Evolutionary conservation across 2,329 filamentous ascomycete genomes (phyloP).

Genomic region (Epichloe gansuensis): DNA sequence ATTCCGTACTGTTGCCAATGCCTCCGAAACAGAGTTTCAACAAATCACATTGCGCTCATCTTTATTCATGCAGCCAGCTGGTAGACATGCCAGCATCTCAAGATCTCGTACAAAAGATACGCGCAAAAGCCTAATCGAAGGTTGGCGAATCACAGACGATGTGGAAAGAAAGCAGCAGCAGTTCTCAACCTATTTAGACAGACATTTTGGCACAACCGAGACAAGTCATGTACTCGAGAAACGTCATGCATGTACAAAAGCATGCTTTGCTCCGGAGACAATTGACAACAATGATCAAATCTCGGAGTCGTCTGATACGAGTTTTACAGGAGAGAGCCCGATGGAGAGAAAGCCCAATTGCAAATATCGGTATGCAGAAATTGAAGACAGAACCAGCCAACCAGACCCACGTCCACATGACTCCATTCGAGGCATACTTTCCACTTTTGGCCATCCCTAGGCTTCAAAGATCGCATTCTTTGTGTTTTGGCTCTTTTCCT

Average conservation of each 20-base stretch:
- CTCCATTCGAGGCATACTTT: slow-evolving; percentile 14
- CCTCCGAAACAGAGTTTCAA: neutral
- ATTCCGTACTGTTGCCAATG: too few relatives aligned
- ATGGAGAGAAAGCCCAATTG: neutral
- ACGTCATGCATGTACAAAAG: neutral
- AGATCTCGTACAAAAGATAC: slow-evolving; percentile 32
- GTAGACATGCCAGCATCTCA: neutral
- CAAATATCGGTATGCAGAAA: neutral
- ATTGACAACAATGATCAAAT: neutral
- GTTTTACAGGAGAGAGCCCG: neutral
- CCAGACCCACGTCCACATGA: neutral
- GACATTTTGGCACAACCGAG: neutral
- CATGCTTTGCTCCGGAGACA: neutral
- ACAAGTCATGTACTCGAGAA: neutral
- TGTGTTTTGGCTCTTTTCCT: slow-evolving; percentile 49
- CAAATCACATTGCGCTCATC: neutral
- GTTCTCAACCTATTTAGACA: slow-evolving; percentile 5
- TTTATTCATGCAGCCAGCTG: neutral
- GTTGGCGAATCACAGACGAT: slow-evolving; percentile 3
- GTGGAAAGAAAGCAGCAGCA: neutral
- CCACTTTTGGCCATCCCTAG: slow-evolving; percentile 55
- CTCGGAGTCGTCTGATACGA: neutral
- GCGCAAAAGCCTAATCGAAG: slow-evolving; percentile 39
- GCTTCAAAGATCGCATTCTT: slow-evolving; percentile 34
- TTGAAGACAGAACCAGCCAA: neutral